Conservation (phyloP, 495 filamentous ascomycete species). For the Annulohypoxylon bovei region DNA sequence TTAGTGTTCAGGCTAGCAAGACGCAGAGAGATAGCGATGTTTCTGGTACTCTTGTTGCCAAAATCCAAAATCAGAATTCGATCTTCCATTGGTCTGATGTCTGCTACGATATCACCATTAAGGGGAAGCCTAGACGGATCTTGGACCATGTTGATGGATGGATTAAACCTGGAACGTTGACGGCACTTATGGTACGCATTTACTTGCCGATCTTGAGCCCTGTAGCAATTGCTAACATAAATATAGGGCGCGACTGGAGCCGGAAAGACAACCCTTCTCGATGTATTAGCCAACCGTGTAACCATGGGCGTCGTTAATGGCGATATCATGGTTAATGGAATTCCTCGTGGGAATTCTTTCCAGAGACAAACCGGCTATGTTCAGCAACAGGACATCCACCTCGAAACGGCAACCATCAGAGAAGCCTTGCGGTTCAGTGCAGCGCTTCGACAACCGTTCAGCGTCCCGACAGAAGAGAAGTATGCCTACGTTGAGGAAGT, state of each 20-base stretch:
- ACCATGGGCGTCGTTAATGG: constrained; percentile 86
- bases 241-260: constrained; percentile 72
- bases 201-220: constrained; percentile 31
- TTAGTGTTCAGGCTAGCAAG: constrained; percentile 59
- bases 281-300: constrained; percentile 79
- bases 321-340: constrained; percentile 78
- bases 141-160: constrained; percentile 86
- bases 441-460: constrained; percentile 72
- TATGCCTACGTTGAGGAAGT: constrained; percentile 77
- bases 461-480: constrained; percentile 68
- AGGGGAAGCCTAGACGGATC: constrained; percentile 74
- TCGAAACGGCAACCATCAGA: constrained; percentile 76
- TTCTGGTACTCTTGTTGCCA: constrained; percentile 39
- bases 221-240: neutral
- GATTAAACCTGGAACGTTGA: constrained; percentile 90
- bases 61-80: constrained; percentile 60
- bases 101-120: constrained; percentile 88
- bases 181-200: constrained; percentile 81
- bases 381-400: constrained; percentile 90
- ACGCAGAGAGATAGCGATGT: constrained; percentile 54
- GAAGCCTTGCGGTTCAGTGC: constrained; percentile 77
- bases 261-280: constrained; percentile 77
- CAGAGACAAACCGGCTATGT: constrained; percentile 89
- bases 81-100: constrained; percentile 88
- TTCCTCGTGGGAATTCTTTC: constrained; percentile 73